Evolutionary conservation across 2,329 filamentous ascomycete genomes (phyloP), one percentile per base, ranked within the genome.

Genomic region (Westerdykella sp.): DNA sequence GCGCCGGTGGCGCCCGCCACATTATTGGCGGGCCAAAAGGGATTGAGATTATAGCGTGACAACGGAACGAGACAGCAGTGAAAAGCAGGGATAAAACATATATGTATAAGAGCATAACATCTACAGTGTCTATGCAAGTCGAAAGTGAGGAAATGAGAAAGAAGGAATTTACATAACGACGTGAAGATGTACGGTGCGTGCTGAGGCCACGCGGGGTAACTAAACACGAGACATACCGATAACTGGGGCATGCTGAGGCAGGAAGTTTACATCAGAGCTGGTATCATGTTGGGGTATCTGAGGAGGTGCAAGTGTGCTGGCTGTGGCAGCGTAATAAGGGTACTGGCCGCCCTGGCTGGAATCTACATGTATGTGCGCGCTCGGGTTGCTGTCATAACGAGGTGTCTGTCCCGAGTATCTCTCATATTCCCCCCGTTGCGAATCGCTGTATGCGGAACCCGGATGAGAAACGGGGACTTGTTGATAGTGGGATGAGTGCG

Each of bases 141-240:
- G 46, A 47, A 51, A 45, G 45, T 47, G 44, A 52, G 50, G 50
- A 48, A 49, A 44, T 48, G 53, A 55, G 54, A 54, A 55, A 51
- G 59, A 60, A 56, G 46, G 60, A 51, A 55, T 57, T 28, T 12
- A 28, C 25, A 28, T 28, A 7, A 28, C 11, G 25, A 28, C 25
- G 25, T 28, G 11, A 55, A 55, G 53, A 51, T 59, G 56, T 62
- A 55, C 41, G 50, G 54, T 47, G 53, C 56, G 53, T 55, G 7
- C 9, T 10, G 25, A 10, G 25, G 25, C 7, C 25, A 28, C 25
- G 11, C 25, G 25, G 25, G 25, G 46, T 55, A 59, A 63, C 60
- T 64, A 67, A 54, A 67, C 57, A 58, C 59, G 63, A 56, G 62
- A 67, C 63, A 66, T 67, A 67, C 63, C 62, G 50, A 65, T 62